Evolutionary conservation across 1,284 basidiomycete species (phyloP).

Genomic region (Ceratobasidium sp.): DNA sequence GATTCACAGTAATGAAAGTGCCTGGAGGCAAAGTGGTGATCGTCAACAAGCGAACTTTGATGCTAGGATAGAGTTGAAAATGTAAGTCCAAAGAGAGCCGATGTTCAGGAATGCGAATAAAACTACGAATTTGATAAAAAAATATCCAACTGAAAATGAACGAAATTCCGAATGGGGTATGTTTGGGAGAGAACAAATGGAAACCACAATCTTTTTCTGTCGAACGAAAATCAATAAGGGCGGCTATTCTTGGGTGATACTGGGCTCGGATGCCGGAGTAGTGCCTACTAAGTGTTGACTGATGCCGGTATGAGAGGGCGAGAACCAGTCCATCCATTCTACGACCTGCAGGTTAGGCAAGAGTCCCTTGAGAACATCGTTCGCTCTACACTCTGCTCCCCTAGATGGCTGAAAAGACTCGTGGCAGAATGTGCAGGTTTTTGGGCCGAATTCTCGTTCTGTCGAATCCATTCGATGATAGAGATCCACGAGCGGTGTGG

Average conservation of each 20-base stretch:
- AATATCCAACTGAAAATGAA: no score
- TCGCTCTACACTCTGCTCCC: constrained; percentile 7
- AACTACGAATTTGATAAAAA: no score
- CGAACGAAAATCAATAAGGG: no score
- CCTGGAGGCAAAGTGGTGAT: no score
- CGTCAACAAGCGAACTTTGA: no score
- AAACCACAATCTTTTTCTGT: background rate
- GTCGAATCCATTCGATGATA: constrained; percentile 9
- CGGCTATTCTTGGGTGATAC: background rate
- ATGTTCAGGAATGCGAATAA: no score
- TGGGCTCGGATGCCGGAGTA: background rate
- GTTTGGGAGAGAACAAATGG: background rate
- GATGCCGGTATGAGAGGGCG: background rate
- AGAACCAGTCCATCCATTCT: constrained; percentile 39
- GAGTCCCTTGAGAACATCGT: background rate
- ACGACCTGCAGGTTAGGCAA: background rate
- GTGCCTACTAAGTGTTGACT: background rate
- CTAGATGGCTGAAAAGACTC: constrained; percentile 7
- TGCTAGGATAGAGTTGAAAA: no score
- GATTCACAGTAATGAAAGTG: no score
- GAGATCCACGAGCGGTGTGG: background rate
- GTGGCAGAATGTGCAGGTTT: constrained; percentile 20
- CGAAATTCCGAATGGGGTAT: no score
- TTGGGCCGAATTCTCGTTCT: constrained; percentile 11
- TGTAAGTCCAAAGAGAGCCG: no score